Base-by-base conservation (phyloP, 148 eudicot species). In the Fagopyrum tataricum region DNA sequence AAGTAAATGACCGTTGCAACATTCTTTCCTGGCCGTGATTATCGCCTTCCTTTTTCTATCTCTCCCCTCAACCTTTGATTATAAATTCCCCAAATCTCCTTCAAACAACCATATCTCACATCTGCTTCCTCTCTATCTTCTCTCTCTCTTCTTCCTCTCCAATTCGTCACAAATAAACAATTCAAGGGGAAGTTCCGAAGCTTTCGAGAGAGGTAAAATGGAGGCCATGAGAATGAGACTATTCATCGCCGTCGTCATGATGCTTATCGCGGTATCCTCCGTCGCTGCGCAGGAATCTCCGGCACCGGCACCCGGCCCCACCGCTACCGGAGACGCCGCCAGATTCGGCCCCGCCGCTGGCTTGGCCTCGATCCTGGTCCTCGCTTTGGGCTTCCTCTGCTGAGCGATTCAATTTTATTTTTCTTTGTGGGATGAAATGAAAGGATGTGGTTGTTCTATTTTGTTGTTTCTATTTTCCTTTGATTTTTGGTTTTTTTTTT, bases 151-250 rank as follows among this genome's bases (percentile, higher is more conserved):
- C 11, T 20, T 61, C 37, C 67, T 13, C 39, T 4, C 24, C 40
- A 61, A 24, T 61, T 61, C 20, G 6, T 0, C 6, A 4, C 42
- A 4, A 64, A 15, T 15, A 31, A 4, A 14, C 20, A 31, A 31
- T 31, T 31, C 37, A 31, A 3, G 37, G 37, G 37, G 37, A 31
- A 31, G 37, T 64, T 62, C 67, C 67, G 37, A 31, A 62, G 41
- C 42, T 9, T 37, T 14, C 67, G 2, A 11, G 6, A 11, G 4
- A 61, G 44, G 9, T 17, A 17, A 70, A 76, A 83, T 83, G 86
- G 86, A 83, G 67, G 79, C 86, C 62, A 75, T 80, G 79, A 82
- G 73, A 58, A 74, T 79, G 75, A 80, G 76, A 20, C 48, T 74
- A 2, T 55, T 75, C 59, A 82, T 77, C 40, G 67, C 74, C 7